Evolutionary conservation across 202 grass and related monocot genomes (phyloP).

Genomic region (Hordeum pubiflorum): DNA sequence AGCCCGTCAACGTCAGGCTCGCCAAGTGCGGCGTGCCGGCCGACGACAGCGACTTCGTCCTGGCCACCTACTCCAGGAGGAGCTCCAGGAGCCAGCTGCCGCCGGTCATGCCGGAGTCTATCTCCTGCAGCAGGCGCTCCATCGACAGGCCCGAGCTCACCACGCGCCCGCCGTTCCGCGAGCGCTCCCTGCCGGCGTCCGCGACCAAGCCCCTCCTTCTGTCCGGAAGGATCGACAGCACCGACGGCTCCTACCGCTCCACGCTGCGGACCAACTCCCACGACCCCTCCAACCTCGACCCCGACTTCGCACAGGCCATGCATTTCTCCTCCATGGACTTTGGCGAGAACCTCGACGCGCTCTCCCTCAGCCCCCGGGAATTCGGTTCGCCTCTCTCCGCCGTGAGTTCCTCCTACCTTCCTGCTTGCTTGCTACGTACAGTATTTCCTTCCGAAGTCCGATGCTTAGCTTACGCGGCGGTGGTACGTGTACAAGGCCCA

Average conservation of each 20-base stretch:
- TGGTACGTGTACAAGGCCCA: conserved; percentile 16
- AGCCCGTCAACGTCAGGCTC: conserved; percentile 44
- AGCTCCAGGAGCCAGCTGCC: conserved; percentile 27
- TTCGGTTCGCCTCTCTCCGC: conserved; percentile 31
- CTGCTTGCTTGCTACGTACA: neutral
- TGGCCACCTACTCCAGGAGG: conserved; percentile 27
- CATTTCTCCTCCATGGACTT: conserved; percentile 58
- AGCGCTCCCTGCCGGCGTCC: conserved; percentile 34
- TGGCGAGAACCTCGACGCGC: conserved; percentile 36
- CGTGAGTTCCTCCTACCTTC: conserved; percentile 13
- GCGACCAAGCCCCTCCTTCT: neutral
- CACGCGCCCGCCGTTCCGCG: conserved; percentile 43
- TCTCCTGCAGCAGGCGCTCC: conserved; percentile 16
- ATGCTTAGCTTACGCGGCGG: too few relatives aligned
- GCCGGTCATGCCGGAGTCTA: conserved; percentile 18
- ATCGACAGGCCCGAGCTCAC: conserved; percentile 44
- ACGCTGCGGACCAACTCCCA: conserved; percentile 22
- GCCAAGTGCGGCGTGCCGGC: conserved; percentile 44
- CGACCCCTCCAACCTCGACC: conserved; percentile 33
- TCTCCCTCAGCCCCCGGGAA: conserved; percentile 29
- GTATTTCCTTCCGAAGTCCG: too few relatives aligned
- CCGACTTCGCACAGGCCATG: conserved; percentile 43
- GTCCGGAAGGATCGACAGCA: neutral
- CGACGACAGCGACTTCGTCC: neutral
- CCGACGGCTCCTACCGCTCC: conserved; percentile 17